Base-by-base conservation (phyloP, 83 land plant genomes). In the Larix sibirica region DNA sequence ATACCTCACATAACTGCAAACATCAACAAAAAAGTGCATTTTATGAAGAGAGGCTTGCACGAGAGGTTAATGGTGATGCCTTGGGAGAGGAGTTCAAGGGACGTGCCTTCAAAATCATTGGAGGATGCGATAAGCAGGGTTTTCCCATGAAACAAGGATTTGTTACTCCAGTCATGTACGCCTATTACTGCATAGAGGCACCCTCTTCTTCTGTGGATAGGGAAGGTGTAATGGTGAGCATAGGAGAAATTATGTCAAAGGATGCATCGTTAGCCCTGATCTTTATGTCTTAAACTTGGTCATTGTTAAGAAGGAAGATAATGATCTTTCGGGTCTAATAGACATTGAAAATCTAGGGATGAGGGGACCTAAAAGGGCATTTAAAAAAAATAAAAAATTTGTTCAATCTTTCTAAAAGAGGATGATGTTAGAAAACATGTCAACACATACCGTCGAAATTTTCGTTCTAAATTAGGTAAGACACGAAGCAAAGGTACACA, bases 371-470 rank as follows among this genome's bases (percentile, higher is more conserved):
- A 91, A 89, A 81, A 89, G 90, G 65, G 91, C 93, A 61, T 87
- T 83, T 13, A 40, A 3, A 40, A 40, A 91, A 91, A 82, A 89
- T 91, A 73, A 42, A 90, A 31, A 91, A 87, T 83, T 86, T 87
- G 1, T 89, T 91, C 16, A 87, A 91, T 80, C 85, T 89, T 28
- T 28, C 83, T 87, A 44, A 85, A 89, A 81, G 88, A 87, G 61
- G 90, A 91, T 80, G 93, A 91, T 79, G 93, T 91, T 59, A 26
- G 90, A n/a, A 65, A 91, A 79, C 87, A 91, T 75, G 90, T 91
- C 4, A 91, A 91, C 83, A 90, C 88, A 16, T 91, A 87, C 80
- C 69, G 88, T 13, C 31, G 85, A 14, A 91, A 80, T 68, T 89
- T 86, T 61, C 83, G 83, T 18, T 79, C 85, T 36, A 83, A 85